Evolutionary conservation across 2,329 filamentous ascomycete genomes (phyloP).

Genomic region (Colletotrichum trifolii): DNA sequence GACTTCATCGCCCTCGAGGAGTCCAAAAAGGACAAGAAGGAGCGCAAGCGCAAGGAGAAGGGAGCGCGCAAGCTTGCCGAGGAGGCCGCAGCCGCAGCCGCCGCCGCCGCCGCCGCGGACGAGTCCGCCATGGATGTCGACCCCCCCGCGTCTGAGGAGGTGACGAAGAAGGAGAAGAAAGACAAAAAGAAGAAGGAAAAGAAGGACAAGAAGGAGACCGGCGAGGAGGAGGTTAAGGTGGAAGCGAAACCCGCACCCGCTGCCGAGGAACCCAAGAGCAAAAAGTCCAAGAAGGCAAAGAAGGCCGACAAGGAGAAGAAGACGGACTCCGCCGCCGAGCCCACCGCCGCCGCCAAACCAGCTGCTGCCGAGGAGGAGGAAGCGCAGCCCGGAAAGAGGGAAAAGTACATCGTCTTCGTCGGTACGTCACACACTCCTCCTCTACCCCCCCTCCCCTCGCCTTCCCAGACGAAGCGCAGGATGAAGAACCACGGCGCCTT

Average conservation of each 20-base stretch:
- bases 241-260: conserved; percentile 42
- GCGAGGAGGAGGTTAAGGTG: background rate
- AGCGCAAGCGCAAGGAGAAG: conserved; percentile 44
- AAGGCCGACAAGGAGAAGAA: conserved; percentile 40
- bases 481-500: conserved; percentile 30
- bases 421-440: conserved; percentile 51
- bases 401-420: conserved; percentile 82
- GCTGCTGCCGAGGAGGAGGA: conserved; percentile 27
- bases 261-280: conserved; percentile 43
- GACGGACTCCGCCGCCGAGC: conserved; percentile 27
- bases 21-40: conserved; percentile 42
- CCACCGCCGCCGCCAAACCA: conserved; percentile 22
- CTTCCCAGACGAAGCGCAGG: background rate
- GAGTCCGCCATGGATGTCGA: conserved; percentile 30
- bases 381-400: conserved; percentile 47
- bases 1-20: conserved; percentile 35
- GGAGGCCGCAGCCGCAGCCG: conserved; percentile 20
- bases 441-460: conserved; percentile 18
- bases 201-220: conserved; percentile 31
- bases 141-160: conserved; percentile 23
- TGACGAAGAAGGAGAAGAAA: conserved; percentile 44
- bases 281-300: conserved; percentile 42
- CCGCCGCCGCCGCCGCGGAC: conserved; percentile 15
- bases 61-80: conserved; percentile 33
- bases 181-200: conserved; percentile 41